Conservation (phyloP, 106 monocot species). For the Cymbidium sinense region DNA sequence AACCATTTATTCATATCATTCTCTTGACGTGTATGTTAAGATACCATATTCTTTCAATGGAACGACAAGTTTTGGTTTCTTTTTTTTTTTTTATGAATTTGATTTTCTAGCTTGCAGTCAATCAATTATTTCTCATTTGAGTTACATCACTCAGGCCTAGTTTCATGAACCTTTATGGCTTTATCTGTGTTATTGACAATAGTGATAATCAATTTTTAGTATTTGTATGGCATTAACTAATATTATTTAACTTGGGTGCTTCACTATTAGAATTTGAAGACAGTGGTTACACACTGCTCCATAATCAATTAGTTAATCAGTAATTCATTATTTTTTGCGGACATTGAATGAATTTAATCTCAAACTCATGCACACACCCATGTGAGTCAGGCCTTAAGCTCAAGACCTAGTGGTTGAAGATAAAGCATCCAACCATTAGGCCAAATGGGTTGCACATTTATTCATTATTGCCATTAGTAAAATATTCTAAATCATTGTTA, state of each 20-base stretch:
- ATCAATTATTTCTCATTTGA: slow-evolving; percentile 1
- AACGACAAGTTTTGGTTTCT: not conserved
- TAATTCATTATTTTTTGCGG: too few relatives aligned
- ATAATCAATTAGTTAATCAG: too few relatives aligned
- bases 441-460: too few relatives aligned
- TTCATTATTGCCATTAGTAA: not conserved
- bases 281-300: too few relatives aligned
- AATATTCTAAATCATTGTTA: not conserved
- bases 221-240: not conserved
- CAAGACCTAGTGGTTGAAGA: too few relatives aligned
- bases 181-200: not conserved
- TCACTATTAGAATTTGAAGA: not conserved
- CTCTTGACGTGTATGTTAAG: not conserved
- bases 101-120: not conserved
- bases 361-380: too few relatives aligned
- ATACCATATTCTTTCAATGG: not conserved
- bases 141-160: not conserved
- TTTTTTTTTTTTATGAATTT: not conserved
- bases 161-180: not conserved
- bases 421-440: too few relatives aligned
- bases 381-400: too few relatives aligned
- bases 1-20: not conserved
- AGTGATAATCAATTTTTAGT: not conserved
- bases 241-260: not conserved
- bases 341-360: too few relatives aligned